Evolutionary conservation across 2,329 filamentous ascomycete species (phyloP), one percentile per base, ranked within the genome.

Genomic region (Furcasterigmium sp.): DNA sequence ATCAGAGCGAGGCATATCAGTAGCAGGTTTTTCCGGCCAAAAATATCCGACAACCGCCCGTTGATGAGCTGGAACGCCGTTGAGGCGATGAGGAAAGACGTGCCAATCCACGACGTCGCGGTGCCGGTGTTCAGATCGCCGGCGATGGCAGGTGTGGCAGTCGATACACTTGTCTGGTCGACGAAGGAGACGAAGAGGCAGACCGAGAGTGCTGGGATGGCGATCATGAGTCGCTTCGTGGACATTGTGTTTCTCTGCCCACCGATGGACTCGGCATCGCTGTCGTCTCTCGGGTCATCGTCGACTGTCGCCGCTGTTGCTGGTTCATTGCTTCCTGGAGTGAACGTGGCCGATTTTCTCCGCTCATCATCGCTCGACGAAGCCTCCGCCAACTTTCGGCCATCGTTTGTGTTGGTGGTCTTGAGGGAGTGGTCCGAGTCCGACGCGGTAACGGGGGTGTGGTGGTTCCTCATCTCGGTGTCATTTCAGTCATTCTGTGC

Each of bases 121-220:
- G 58, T 51, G 1, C 56, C 58, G 0, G 61, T 58, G 21, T 57
- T 45, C 1, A 66, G 48, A 1, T 61, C 59, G 5, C 41, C 45
- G 0, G 60, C 59, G 2, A 66, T 68, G 3, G 70, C 66, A 3
- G 69, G 64, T 0, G 61, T 50, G 0, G 61, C 56, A 1, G 60
- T 62, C 1, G 57, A 56, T 3, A 66, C 57, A 15, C 57, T 52
- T 18, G 62, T 58, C 47, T 69, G 56, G 53, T 69, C 60, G 40
- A 68, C 52, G 43, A 65, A 64, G 2, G 57, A 57, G 13, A 63
- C 55, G 7, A 64, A 56, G 11, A 64, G 51, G 6, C 54, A 56
- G 7, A 62, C 45, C 1, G 59, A 55, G 13, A 64, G 46, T 2
- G 57, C 53, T 0, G 52, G 44, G 30, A 62, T 53, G 18, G 58